Percentiles rank a stretch among this genome's conserved stretches.
Conservation (phyloP, 176 grass and related monocot species). For the Cenchrus americanus region DNA sequence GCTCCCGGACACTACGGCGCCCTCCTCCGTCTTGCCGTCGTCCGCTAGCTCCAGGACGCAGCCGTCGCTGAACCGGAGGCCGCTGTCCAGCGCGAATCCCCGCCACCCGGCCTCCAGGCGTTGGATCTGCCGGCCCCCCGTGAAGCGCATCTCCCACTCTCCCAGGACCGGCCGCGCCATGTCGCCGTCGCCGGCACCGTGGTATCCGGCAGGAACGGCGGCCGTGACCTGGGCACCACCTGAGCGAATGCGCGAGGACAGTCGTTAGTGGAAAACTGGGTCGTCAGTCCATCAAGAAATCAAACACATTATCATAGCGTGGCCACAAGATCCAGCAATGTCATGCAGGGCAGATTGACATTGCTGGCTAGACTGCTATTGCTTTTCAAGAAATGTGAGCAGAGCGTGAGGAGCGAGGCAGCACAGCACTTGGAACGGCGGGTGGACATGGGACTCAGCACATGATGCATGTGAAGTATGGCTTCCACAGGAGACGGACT, state of each 20-base stretch:
- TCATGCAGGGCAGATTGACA: background rate
- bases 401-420: background rate
- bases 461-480: slow-evolving; percentile 51
- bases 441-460: slow-evolving; percentile 34
- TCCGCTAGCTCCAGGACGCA: slow-evolving; percentile 58
- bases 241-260: background rate
- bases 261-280: no score
- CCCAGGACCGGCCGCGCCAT: slow-evolving; percentile 40
- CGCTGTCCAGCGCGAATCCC: slow-evolving; percentile 46
- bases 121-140: slow-evolving; percentile 13
- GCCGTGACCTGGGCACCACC: slow-evolving; percentile 44
- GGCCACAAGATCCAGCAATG: no score
- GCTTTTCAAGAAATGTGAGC: background rate
- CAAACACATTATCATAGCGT: no score
- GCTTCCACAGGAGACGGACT: slow-evolving; percentile 40
- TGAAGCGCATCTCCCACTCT: slow-evolving; percentile 55
- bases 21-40: background rate
- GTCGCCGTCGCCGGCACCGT: slow-evolving; percentile 10
- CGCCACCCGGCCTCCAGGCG: slow-evolving; percentile 46
- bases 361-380: background rate
- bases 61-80: slow-evolving; percentile 44
- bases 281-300: no score
- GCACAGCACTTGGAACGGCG: slow-evolving; percentile 52
- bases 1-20: slow-evolving; percentile 9
- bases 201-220: slow-evolving; percentile 33